Evolutionary conservation across 805 yeast genomes (phyloP).

Genomic region (Debaryomyces castellii): DNA sequence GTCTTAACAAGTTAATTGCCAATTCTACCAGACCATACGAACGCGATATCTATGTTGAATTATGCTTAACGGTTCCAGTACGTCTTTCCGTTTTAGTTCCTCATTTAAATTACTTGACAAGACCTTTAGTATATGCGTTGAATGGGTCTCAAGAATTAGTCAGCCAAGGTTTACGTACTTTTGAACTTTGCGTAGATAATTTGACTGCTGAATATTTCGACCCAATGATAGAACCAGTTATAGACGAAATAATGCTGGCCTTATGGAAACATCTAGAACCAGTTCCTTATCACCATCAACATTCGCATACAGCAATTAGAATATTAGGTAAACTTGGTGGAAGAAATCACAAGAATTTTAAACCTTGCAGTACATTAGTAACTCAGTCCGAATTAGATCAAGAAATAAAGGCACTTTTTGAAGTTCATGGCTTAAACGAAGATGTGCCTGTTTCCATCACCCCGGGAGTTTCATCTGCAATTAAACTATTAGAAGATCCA

Average conservation of each 20-base stretch:
- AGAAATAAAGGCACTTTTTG: constrained; percentile 66
- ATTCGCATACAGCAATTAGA: constrained; percentile 90
- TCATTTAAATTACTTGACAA: constrained; percentile 81
- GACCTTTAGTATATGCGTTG: constrained; percentile 87
- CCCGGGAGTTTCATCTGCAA: constrained; percentile 78
- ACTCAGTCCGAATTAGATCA: constrained; percentile 58
- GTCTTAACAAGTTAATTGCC: constrained; percentile 76
- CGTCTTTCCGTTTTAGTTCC: constrained; percentile 92
- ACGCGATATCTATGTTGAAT: constrained; percentile 89
- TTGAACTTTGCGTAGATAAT: constrained; percentile 94
- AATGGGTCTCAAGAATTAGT: constrained; percentile 90
- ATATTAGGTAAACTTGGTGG: constrained; percentile 96
- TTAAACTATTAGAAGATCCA: constrained; percentile 70
- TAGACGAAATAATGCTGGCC: constrained; percentile 91
- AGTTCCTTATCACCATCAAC: constrained; percentile 90
- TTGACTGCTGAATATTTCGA: constrained; percentile 95
- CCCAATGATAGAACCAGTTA: constrained; percentile 94
- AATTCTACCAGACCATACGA: constrained; percentile 88
- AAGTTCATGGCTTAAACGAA: constrained; percentile 63
- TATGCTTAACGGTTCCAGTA: constrained; percentile 95
- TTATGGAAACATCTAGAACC: constrained; percentile 90
- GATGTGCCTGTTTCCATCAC: constrained; percentile 73
- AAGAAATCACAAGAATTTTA: constrained; percentile 81
- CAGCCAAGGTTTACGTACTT: constrained; percentile 89
- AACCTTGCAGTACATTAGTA: constrained; percentile 67